Percentiles rank a stretch among this genome's conserved stretches.
Evolutionary conservation across 1,139 yeast genomes (phyloP).

Genomic region (Trichomonascaceae sp.): DNA sequence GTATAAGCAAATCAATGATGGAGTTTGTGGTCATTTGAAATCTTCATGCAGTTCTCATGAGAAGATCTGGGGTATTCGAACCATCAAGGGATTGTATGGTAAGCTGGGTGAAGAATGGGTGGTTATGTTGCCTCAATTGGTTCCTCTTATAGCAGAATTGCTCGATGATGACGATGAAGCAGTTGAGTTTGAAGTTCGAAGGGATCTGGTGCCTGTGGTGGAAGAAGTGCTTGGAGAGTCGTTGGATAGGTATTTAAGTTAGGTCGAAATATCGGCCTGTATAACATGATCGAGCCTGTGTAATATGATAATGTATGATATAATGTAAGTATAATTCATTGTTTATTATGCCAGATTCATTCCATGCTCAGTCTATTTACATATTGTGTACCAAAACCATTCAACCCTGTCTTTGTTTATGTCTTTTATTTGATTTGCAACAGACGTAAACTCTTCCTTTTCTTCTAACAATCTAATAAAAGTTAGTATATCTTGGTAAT

Average conservation of each 20-base stretch:
- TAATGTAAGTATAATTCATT: too few species aligned
- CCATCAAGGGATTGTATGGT: conserved; percentile 75
- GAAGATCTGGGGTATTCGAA: conserved; percentile 78
- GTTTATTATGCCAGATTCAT: too few species aligned
- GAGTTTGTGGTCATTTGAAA: conserved; percentile 51
- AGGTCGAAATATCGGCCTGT: too few species aligned
- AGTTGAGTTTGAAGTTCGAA: conserved; percentile 86
- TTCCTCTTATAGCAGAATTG: conserved; percentile 91
- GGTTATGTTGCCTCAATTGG: conserved; percentile 81
- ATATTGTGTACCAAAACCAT: conserved; percentile 22
- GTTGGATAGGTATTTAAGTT: conserved; percentile 66
- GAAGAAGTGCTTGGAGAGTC: conserved; percentile 95
- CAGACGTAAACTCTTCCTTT: conserved; percentile 90
- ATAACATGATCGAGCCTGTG: too few species aligned
- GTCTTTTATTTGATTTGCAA: conserved; percentile 89
- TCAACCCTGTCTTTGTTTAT: conserved; percentile 94
- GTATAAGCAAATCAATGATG: conserved; percentile 57
- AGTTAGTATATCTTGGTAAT: not conserved
- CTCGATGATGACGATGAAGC: conserved; percentile 93
- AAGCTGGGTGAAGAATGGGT: conserved; percentile 96
- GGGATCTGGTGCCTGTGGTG: conserved; percentile 85
- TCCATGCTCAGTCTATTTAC: conserved; percentile 24
- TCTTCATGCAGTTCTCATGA: conserved; percentile 40
- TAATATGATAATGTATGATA: too few species aligned
- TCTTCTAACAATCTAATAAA: conserved; percentile 68